Base-by-base conservation (phyloP, 1,139 yeast species). In the Wickerhamomyces sp. region DNA sequence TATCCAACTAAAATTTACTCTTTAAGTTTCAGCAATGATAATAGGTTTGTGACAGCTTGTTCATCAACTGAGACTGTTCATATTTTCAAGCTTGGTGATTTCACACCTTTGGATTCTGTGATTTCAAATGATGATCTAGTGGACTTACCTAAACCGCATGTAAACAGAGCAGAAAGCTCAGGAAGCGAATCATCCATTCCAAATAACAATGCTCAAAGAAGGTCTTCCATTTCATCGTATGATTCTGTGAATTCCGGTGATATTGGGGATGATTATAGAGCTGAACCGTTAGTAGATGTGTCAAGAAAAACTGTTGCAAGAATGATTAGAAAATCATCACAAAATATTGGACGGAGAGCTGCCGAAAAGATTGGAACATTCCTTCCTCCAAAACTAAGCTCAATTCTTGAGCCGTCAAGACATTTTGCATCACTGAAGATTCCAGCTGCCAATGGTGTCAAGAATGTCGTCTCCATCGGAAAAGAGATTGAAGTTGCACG, bases 21-120 rank as follows among this genome's bases (percentile, higher is more conserved):
- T 2, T 68, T 91, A 44, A 74, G 80, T 23, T 91, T 91, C 61
- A 83, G 93, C 49, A 70, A 72, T 23, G 85, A 85, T 47, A 82
- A 88, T 45, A 68, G 68, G 35, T 78, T 83, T 52, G 71, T 91
- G 26, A 75, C 88, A 20, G 96, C 93, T 2, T 79, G 94, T 19
- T 82, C 94, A 30, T 84, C 96, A 1, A 86, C 95, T 23, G 94
- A 85, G 39, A 91, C 98, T 0, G 95, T 91, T 12, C 98, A 91
- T 57, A 77, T 91, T 16, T 91, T 91, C 66, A 71, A 88, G 40
- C 57, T 83, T 28, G 81, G 84, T 5, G 40, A 40, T 12, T 47
- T 44, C 12, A 9, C 16, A 8, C 33, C 31, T 6, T 29, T 16
- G 16, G 32, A 22, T 9, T 9, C 14, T 12, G 33, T 30, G 8